These are phyloP conservation scores for Neurospora terricola DNA, from an alignment of 495 filamentous ascomycete genomes.

Conservation along the genomic window DNA sequence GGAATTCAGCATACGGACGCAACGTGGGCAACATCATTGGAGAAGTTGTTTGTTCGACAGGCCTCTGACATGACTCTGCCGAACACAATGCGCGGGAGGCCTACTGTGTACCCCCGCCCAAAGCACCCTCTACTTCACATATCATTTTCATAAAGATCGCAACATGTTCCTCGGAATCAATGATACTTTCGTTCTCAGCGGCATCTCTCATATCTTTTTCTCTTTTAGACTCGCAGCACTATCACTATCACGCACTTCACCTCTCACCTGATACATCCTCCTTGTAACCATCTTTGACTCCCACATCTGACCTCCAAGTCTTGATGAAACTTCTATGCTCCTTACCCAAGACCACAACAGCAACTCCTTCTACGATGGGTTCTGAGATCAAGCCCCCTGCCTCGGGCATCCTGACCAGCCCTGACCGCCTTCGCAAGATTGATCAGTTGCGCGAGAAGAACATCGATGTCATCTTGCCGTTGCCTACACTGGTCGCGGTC, in stretches of 20 bases:
- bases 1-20: not conserved
- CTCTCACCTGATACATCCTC: not conserved
- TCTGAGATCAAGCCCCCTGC: not conserved
- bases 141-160: not conserved
- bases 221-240: rapidly evolving
- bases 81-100: not conserved
- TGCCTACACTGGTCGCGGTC: constrained; percentile 37
- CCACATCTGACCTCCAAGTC: not conserved
- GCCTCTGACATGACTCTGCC: not conserved
- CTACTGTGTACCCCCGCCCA: not conserved
- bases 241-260: not conserved
- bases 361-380: not conserved
- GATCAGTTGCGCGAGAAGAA: constrained; percentile 31
- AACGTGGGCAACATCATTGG: not conserved
- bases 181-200: not conserved
- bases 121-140: rapidly evolving
- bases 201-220: not conserved
- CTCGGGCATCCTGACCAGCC: constrained; percentile 7
- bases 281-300: not conserved
- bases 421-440: constrained; percentile 20
- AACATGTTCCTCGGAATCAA: rapidly evolving
- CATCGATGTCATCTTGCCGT: constrained; percentile 26
- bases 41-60: not conserved
- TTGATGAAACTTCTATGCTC: not conserved
- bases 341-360: not conserved